phyloP scores from a whole-genome alignment of 352 stramenopile genomes.

The Phytophthora nicotianae region DNA sequence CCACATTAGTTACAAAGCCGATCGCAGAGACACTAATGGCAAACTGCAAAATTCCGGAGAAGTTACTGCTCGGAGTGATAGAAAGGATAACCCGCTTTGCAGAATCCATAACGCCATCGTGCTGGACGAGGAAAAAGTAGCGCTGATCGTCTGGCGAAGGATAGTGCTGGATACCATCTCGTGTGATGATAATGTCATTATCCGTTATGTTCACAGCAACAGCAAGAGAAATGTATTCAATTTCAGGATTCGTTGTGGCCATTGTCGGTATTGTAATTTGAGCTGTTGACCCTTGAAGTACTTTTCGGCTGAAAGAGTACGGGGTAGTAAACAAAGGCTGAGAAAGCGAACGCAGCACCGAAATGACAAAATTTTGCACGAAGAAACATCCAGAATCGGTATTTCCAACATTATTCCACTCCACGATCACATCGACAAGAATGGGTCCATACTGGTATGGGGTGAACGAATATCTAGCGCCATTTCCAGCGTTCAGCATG shows the following conservation, averaged over 20 bases:
- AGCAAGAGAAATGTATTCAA: slow-evolving; percentile 20
- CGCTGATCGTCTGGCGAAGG: slow-evolving; percentile 9
- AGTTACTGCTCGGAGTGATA: slow-evolving; percentile 21
- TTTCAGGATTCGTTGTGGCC: slow-evolving; percentile 6
- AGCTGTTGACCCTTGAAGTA: slow-evolving; percentile 23
- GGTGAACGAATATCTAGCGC: slow-evolving; percentile 5
- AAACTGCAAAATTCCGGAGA: slow-evolving; percentile 32
- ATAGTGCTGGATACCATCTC: slow-evolving; percentile 7
- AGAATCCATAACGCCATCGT: slow-evolving; percentile 10
- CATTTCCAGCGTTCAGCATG: slow-evolving; percentile 1
- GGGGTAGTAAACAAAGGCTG: slow-evolving; percentile 13
- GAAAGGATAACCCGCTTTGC: slow-evolving; percentile 22
- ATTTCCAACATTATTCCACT: slow-evolving; percentile 9
- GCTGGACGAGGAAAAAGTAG: slow-evolving; percentile 20
- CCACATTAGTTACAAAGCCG: not conserved
- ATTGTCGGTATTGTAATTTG: slow-evolving; percentile 25
- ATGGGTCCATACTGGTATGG: slow-evolving; percentile 13
- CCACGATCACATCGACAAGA: slow-evolving; percentile 24
- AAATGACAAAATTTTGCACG: slow-evolving; percentile 16
- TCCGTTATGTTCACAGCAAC: slow-evolving; percentile 21
- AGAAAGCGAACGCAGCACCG: slow-evolving; percentile 13
- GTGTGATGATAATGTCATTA: slow-evolving; percentile 12
- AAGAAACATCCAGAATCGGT: slow-evolving; percentile 19
- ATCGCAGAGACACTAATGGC: slow-evolving; percentile 23
- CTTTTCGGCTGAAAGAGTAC: slow-evolving; percentile 24